These are phyloP conservation scores for Candida nonsorbophila DNA, from an alignment of 805 yeast species.

Conservation along the genomic window DNA sequence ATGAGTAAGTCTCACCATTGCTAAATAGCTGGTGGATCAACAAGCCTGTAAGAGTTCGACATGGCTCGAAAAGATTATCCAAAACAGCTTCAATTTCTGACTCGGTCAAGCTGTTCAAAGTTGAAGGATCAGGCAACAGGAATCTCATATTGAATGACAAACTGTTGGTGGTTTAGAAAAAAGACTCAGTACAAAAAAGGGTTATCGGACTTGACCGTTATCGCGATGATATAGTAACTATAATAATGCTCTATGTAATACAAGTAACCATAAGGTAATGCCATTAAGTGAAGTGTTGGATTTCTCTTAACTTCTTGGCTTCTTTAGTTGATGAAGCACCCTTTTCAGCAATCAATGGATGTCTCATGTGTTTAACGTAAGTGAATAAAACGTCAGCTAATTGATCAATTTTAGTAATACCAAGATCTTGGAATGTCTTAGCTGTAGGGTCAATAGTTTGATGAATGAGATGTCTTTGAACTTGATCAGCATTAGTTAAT, in stretches of 20 bases:
- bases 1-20: conserved; percentile 6
- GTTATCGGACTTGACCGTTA: too few relatives aligned
- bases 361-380: conserved; percentile 46
- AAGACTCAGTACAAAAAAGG: too few relatives aligned
- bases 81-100: conserved; percentile 22
- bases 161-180: too few relatives aligned
- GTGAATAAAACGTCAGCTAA: conserved; percentile 42
- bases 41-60: conserved; percentile 39
- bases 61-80: conserved; percentile 62
- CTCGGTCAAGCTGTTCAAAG: conserved; percentile 1
- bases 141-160: too few relatives aligned
- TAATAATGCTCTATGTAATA: too few relatives aligned
- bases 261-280: neutral
- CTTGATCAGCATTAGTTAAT: conserved; percentile 63
- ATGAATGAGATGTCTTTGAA: conserved; percentile 65
- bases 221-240: too few relatives aligned
- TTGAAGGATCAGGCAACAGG: conserved; percentile 2
- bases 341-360: conserved; percentile 43
- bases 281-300: conserved; percentile 35
- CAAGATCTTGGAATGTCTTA: conserved; percentile 64
- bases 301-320: conserved; percentile 37
- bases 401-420: conserved; percentile 42
- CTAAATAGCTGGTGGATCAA: conserved; percentile 22
- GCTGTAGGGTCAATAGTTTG: conserved; percentile 60
- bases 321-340: conserved; percentile 36